Percentiles rank a stretch among this genome's conserved stretches.
Conservation (phyloP, 768 basidiomycete genomes). For the Lactifluus subvellereus region DNA sequence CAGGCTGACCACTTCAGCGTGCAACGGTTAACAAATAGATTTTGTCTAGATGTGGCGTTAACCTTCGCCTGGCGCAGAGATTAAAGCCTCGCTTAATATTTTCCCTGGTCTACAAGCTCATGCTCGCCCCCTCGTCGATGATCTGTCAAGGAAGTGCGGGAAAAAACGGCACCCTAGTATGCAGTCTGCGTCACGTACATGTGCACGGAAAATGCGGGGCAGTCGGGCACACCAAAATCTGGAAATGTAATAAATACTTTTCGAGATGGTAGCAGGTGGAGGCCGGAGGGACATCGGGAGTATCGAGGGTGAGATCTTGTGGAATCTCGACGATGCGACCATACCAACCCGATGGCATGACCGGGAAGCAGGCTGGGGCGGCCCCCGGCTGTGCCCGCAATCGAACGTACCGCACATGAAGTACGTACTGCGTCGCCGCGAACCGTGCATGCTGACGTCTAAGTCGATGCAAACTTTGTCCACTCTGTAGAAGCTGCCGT, state of each 20-base stretch:
- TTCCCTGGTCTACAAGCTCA: neutral
- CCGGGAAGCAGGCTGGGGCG: slow-evolving; percentile 7
- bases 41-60: slow-evolving; percentile 21
- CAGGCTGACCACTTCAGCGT: neutral
- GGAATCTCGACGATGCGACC: slow-evolving; percentile 4
- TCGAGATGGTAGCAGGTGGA: slow-evolving; percentile 2
- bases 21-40: neutral
- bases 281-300: slow-evolving; percentile 19
- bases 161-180: neutral
- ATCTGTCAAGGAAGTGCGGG: neutral
- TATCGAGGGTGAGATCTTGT: slow-evolving; percentile 21
- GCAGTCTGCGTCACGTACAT: neutral
- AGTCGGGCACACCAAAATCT: neutral
- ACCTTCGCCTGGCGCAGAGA: slow-evolving; percentile 17
- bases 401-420: slow-evolving; percentile 1
- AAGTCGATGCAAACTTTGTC: slow-evolving; percentile 19
- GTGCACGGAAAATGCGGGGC: neutral
- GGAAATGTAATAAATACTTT: slow-evolving; percentile 22
- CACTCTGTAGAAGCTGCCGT: neutral
- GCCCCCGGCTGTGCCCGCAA: neutral
- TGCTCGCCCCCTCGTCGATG: neutral
- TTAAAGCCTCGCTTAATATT: neutral
- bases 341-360: slow-evolving; percentile 7
- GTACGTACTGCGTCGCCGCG: slow-evolving; percentile 16
- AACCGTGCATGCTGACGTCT: slow-evolving; percentile 19